A percentile compares a stretch with the other conserved stretches of the same genome.
Conservation (phyloP, 345 rosid genomes). For the Populus nigra region DNA sequence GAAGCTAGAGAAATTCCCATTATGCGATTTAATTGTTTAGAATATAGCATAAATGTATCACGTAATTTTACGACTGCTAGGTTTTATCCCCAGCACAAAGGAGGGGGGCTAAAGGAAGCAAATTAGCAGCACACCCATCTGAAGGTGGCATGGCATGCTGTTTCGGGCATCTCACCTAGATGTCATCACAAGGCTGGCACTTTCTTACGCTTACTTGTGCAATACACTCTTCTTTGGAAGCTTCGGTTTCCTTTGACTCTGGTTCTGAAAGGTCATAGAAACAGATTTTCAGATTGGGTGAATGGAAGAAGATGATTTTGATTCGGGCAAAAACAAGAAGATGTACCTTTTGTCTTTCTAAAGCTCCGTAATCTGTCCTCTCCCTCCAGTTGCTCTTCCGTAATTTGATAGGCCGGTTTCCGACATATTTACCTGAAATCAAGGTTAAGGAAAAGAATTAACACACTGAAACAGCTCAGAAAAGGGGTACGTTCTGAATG, state of each 20-base stretch:
- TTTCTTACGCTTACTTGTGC: constrained; percentile 51
- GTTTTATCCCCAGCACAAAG: background rate
- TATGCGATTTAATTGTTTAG: background rate
- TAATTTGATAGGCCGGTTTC: constrained; percentile 89
- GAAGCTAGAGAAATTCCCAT: background rate
- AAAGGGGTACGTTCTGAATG: too few relatives aligned
- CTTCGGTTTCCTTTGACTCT: constrained; percentile 67
- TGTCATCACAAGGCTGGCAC: background rate
- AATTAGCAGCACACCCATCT: background rate
- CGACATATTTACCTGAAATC: constrained; percentile 86
- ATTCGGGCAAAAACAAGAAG: background rate
- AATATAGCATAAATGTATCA: background rate
- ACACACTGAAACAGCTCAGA: background rate
- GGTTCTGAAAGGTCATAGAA: constrained; percentile 46
- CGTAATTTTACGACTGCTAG: background rate
- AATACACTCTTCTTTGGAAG: constrained; percentile 65
- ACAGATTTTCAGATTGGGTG: background rate
- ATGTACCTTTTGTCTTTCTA: constrained; percentile 67
- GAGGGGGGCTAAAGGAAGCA: too few relatives aligned
- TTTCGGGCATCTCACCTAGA: background rate
- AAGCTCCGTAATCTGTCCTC: constrained; percentile 71
- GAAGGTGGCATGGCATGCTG: background rate
- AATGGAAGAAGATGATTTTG: background rate
- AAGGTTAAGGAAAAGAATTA: background rate
- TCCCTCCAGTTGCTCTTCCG: constrained; percentile 98